phyloP scores from a whole-genome alignment of 495 filamentous ascomycete species.

The Entonaema liquescens region DNA sequence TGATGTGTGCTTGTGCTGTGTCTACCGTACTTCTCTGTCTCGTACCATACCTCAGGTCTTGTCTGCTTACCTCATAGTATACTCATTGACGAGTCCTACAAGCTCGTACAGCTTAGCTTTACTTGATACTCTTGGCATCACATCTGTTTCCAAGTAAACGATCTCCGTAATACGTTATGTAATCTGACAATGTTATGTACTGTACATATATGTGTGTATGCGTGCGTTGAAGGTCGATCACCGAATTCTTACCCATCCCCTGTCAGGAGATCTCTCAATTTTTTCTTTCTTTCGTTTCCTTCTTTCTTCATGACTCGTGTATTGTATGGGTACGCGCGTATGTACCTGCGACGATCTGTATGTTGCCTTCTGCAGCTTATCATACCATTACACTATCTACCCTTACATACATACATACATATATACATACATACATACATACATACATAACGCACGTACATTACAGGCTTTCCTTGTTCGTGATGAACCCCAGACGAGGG shows the following conservation, averaged over 20 bases:
- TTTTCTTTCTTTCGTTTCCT: background rate
- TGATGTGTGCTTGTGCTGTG: background rate
- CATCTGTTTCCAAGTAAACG: background rate
- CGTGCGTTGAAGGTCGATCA: background rate
- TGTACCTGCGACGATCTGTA: constrained; percentile 38
- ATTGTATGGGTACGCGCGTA: background rate
- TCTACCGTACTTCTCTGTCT: background rate
- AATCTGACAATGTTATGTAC: background rate
- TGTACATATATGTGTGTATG: background rate
- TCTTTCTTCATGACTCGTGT: constrained; percentile 25
- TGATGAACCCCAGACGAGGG: constrained; percentile 14
- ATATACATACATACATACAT: background rate
- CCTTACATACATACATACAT: constrained; percentile 1
- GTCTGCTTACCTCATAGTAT: background rate
- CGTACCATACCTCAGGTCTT: no score
- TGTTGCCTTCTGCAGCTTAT: constrained; percentile 35
- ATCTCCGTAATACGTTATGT: background rate
- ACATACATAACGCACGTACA: background rate
- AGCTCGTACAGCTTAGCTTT: background rate
- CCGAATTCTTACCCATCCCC: constrained; percentile 6
- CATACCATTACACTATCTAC: constrained; percentile 41
- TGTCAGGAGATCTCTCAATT: constrained; percentile 30
- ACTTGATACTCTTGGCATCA: constrained; percentile 1
- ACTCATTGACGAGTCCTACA: background rate
- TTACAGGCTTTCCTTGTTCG: no score